Conservation (phyloP, 805 yeast genomes). For the Saccharomycopsis olivae region DNA sequence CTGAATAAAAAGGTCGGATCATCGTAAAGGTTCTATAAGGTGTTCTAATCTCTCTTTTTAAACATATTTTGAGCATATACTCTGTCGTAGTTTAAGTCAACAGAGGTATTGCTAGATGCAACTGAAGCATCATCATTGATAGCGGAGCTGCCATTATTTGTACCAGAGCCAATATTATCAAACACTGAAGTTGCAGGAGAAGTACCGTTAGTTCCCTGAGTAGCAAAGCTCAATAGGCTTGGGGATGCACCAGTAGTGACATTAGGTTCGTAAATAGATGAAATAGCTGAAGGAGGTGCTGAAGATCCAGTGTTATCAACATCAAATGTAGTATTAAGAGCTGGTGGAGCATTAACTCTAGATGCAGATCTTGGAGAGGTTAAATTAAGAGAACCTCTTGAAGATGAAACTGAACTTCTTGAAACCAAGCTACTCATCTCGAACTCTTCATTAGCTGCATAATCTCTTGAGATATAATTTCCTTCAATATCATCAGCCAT, state of each 20-base stretch:
- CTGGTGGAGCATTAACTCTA: background rate
- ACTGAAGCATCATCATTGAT: background rate
- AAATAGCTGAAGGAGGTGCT: background rate
- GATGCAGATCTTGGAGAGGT: background rate
- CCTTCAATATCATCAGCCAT: conserved; percentile 12
- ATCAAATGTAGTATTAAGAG: conserved; percentile 1
- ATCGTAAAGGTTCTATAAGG: too few species aligned
- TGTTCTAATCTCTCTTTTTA: too few species aligned
- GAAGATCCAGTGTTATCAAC: background rate
- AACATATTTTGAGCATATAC: background rate
- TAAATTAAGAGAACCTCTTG: conserved; percentile 6
- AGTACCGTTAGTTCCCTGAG: too few species aligned
- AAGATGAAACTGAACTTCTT: conserved; percentile 12
- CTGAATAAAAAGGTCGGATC: too few species aligned
- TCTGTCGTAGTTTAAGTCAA: conserved; percentile 2
- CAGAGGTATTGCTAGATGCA: background rate
- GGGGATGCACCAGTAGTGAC: background rate
- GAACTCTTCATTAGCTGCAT: conserved; percentile 16
- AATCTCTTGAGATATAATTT: background rate
- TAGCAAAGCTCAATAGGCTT: background rate
- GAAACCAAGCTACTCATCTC: conserved; percentile 16
- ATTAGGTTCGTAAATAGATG: background rate
- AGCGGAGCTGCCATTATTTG: background rate
- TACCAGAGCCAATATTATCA: background rate
- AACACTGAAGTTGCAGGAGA: conserved; percentile 1